Evolutionary conservation across 495 filamentous ascomycete species (phyloP), one percentile per base, ranked within the genome.

Genomic region (Penicillium psychrofluorescens): DNA sequence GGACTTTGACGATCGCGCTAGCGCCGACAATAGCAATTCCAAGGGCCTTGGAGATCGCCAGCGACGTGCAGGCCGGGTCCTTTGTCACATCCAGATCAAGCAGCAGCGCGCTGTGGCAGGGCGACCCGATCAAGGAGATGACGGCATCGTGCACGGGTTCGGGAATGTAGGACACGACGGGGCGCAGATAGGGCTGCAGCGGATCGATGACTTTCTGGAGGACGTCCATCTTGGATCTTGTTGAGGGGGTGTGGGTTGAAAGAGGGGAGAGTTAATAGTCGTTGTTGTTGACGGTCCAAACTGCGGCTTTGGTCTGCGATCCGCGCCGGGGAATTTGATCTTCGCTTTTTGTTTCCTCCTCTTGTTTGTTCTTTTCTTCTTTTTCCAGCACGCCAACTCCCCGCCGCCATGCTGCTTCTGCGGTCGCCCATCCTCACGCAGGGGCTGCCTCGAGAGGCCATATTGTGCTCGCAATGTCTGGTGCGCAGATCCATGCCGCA

Each of bases 21-120:
- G 88, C 85, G 46, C 77, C 82, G 55, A 98, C 85, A 66, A 97
- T 98, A 61, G 80, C 91, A 46, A 95, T 81, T 35, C 92, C 92
- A 37, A 98, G 83, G 10, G 74, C 86, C 68, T 97, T 97, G 53
- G 87, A 94, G 53, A 96, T 80, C 40, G 79, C 86, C 27, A 95
- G 82, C 50, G 89, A 86, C 41, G 92, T 70, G 73, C 92, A 98
- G 40, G 74, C 78, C 5, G 76, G 67, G 29, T 80, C 71, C 42
- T 84, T 69, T 55, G 77, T 72, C 35, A 82, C 72, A 67, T 94
- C 83, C 59, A 97, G 71, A 49, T 92, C 79, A 48, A 88, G 78
- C 36, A 97, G 63, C 35, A 97, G 78, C 11, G 78, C 74, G 58
- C 80, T 79, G 78, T 97, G 92, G 77, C 92, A 97, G 50, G 67